Conservation (phyloP, 108 stramenopile species). For the Cyclotella choctawhatcheeana region DNA sequence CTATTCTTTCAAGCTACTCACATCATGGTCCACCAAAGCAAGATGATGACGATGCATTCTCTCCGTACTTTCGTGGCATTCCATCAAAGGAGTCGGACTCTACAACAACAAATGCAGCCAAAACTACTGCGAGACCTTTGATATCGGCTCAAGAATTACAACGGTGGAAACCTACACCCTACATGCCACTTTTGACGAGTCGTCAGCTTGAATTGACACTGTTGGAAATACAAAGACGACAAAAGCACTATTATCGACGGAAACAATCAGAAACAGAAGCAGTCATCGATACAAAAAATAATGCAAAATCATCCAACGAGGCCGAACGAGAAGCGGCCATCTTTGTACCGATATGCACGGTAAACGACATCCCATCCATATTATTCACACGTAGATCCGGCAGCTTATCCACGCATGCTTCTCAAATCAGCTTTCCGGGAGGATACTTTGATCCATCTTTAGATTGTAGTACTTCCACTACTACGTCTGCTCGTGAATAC, state of each 20-base stretch:
- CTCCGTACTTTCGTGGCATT: conserved; percentile 9
- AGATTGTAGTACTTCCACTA: background rate
- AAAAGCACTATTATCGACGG: conserved; percentile 7
- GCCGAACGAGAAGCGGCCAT: conserved; percentile 70
- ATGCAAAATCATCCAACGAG: background rate
- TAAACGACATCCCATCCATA: conserved; percentile 76
- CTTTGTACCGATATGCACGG: conserved; percentile 80
- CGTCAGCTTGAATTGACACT: conserved; percentile 35
- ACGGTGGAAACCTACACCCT: conserved; percentile 35
- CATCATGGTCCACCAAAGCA: background rate
- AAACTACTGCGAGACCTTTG: background rate
- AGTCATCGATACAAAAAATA: background rate
- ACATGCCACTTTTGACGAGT: conserved; percentile 35
- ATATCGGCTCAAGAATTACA: conserved; percentile 5
- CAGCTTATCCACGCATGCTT: conserved; percentile 71
- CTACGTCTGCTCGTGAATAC: background rate
- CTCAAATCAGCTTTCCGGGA: conserved; percentile 84
- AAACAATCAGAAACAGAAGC: background rate
- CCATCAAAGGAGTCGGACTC: background rate
- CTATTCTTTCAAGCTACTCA: conserved; percentile 27
- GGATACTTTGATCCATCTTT: conserved; percentile 69
- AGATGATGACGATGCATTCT: conserved; percentile 16
- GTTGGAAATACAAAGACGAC: conserved; percentile 26
- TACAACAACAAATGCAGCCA: background rate
- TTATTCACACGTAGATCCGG: conserved; percentile 86